These are phyloP conservation scores for Cercospora nicotianae DNA, from an alignment of 2,329 filamentous ascomycete genomes.

Conservation along the genomic window DNA sequence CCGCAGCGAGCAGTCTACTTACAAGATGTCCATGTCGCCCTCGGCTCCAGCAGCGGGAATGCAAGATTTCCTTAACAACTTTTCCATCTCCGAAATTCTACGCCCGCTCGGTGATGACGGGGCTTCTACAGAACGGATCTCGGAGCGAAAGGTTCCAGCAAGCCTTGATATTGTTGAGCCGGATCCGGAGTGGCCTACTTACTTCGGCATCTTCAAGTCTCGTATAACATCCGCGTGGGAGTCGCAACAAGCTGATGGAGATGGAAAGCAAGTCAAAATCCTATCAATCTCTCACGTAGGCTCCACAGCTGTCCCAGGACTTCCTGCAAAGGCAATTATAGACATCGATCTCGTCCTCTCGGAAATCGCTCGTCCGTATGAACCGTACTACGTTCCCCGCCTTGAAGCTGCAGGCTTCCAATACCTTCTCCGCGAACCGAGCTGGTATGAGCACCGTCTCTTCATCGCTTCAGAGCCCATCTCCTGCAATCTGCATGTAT, in stretches of 20 bases:
- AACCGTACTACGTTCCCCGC: slow-evolving; percentile 46
- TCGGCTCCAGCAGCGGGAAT: neutral
- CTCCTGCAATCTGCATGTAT: slow-evolving; percentile 53
- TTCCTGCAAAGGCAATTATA: slow-evolving; percentile 55
- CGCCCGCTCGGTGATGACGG: neutral
- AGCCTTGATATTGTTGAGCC: slow-evolving; percentile 40
- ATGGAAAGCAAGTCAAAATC: slow-evolving; percentile 25
- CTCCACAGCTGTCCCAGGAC: slow-evolving; percentile 52
- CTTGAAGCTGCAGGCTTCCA: slow-evolving; percentile 50
- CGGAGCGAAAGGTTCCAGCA: slow-evolving; percentile 20
- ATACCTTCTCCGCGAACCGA: slow-evolving; percentile 50
- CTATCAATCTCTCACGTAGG: slow-evolving; percentile 50
- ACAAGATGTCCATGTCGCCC: neutral
- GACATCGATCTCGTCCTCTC: slow-evolving; percentile 54
- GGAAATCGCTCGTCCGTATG: slow-evolving; percentile 40
- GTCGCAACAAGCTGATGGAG: neutral
- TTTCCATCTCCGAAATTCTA: neutral
- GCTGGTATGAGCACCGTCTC: slow-evolving; percentile 53
- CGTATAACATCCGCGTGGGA: slow-evolving; percentile 43
- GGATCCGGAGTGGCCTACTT: slow-evolving; percentile 42
- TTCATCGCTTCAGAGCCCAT: slow-evolving; percentile 41
- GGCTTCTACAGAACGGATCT: slow-evolving; percentile 21
- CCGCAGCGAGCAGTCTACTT: neutral
- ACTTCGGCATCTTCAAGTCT: slow-evolving; percentile 37
- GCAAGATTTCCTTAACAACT: neutral